A percentile compares a stretch with the other conserved stretches of the same genome.
These are phyloP conservation scores for Fennellomyces sp. DNA, from an alignment of 371 early-diverging fungal genomes.

Conservation along the genomic window DNA sequence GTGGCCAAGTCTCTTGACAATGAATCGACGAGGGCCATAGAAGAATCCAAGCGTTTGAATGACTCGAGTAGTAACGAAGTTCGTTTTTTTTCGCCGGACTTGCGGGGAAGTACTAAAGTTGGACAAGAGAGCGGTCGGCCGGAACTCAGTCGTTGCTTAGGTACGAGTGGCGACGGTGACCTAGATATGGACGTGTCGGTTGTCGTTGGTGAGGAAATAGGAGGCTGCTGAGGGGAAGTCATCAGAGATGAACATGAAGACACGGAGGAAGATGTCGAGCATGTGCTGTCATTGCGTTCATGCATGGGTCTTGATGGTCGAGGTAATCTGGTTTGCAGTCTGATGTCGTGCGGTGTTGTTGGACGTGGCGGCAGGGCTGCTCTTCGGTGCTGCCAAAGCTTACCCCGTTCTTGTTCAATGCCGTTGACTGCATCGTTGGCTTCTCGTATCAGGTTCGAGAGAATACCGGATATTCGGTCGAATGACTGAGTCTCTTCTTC, in stretches of 20 bases:
- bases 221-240: neutral
- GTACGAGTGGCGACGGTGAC: neutral
- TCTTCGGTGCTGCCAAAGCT: neutral
- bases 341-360: neutral
- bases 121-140: conserved; percentile 10
- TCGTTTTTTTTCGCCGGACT: neutral
- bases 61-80: conserved; percentile 33
- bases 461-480: conserved; percentile 46
- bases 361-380: neutral
- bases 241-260: conserved; percentile 13
- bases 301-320: conserved; percentile 15
- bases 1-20: conserved; percentile 46
- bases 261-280: neutral
- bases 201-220: neutral
- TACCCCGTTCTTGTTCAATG: conserved; percentile 31
- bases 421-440: conserved; percentile 52
- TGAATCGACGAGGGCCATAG: conserved; percentile 51
- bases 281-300: neutral
- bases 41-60: conserved; percentile 41
- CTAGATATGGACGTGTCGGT: conserved; percentile 7
- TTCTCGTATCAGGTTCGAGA: conserved; percentile 47
- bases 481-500: conserved; percentile 25
- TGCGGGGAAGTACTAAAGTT: conserved; percentile 1
- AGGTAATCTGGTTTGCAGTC: conserved; percentile 26
- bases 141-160: neutral